Evolutionary conservation across 73 alveolate species (phyloP).

Genomic region (Diophrys sp.): DNA sequence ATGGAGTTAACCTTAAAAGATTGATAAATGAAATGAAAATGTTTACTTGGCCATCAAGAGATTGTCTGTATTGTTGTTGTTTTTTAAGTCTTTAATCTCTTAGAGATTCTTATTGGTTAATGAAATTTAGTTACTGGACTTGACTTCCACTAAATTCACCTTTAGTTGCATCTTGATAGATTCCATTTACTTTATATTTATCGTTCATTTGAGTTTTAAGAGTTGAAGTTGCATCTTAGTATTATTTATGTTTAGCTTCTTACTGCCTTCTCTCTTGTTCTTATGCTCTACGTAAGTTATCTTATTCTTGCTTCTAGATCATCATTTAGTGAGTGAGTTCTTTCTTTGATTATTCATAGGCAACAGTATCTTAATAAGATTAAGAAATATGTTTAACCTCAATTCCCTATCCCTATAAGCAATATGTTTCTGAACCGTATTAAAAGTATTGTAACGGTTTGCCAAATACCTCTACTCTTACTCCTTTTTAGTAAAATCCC

Average conservation of each 20-base stretch:
- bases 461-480: neutral
- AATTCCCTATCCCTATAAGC: constrained; percentile 2
- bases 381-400: neutral
- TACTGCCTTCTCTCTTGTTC: neutral
- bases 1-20: too few species aligned
- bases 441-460: constrained; percentile 9
- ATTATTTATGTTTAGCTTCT: neutral
- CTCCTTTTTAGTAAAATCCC: neutral
- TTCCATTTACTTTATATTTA: neutral
- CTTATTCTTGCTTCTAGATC: neutral
- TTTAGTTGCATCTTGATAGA: neutral
- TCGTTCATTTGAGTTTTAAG: neutral
- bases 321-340: neutral
- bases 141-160: neutral
- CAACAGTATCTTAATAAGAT: too few species aligned
- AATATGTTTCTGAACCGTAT: constrained; percentile 2
- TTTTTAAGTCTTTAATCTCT: neutral
- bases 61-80: neutral
- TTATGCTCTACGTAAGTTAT: neutral
- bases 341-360: neutral
- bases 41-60: neutral
- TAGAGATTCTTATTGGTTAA: too few species aligned
- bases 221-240: neutral
- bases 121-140: neutral
- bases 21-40: too few species aligned